These are phyloP conservation scores for Populus hybrid DNA, from an alignment of 441 rosid genomes.

Conservation along the genomic window DNA sequence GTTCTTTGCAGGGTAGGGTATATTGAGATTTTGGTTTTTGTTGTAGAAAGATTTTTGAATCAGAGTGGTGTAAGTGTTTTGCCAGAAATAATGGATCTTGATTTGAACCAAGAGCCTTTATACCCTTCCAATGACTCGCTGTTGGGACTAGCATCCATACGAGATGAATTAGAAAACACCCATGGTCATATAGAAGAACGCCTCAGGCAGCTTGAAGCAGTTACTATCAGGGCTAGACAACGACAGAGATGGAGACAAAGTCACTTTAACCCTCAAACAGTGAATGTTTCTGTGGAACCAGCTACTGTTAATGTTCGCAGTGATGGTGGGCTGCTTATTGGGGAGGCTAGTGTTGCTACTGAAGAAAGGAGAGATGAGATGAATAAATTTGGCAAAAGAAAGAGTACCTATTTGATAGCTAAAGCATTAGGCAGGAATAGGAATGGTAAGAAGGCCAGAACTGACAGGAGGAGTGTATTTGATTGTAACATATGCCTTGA, in stretches of 20 bases:
- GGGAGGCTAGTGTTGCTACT: constrained; percentile 15
- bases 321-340: constrained; percentile 8
- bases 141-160: constrained; percentile 31
- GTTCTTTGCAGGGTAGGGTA: not conserved
- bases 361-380: not conserved
- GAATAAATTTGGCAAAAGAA: constrained; percentile 20
- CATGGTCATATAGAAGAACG: constrained; percentile 56
- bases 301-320: constrained; percentile 2
- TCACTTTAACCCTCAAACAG: constrained; percentile 10
- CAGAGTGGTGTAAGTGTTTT: not conserved
- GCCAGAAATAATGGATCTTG: constrained; percentile 35
- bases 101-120: constrained; percentile 46
- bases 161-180: constrained; percentile 42
- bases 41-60: not conserved
- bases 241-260: constrained; percentile 34
- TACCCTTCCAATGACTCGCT: constrained; percentile 32
- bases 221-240: constrained; percentile 41
- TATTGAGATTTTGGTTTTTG: not conserved
- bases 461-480: constrained; percentile 31
- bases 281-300: constrained; percentile 3
- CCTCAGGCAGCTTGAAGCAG: constrained; percentile 46
- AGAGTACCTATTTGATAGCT: constrained; percentile 37
- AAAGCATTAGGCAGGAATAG: constrained; percentile 47
- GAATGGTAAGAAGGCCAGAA: constrained; percentile 18
- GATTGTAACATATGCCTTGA: constrained; percentile 78